Percentiles rank a stretch among this genome's conserved stretches.
Conservation (phyloP, 768 basidiomycete species). For the Piloderma croceum region DNA sequence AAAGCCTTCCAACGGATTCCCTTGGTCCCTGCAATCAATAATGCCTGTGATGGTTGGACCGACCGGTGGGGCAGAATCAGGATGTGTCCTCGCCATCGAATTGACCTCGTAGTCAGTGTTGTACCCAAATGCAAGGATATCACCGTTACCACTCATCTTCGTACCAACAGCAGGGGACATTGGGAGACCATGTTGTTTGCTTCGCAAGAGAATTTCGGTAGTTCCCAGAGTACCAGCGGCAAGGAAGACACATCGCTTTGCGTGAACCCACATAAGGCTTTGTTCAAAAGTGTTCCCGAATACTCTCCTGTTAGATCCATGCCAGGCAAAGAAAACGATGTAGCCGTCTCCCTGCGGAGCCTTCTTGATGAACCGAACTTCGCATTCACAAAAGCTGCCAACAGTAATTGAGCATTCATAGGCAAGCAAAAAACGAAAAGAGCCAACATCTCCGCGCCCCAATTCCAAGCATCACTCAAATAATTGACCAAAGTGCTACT, state of each 20-base stretch:
- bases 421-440: too few relatives aligned
- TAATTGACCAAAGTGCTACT: constrained; percentile 14
- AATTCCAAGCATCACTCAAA: constrained; percentile 17
- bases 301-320: constrained; percentile 8
- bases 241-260: constrained; percentile 11
- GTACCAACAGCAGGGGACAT: constrained; percentile 10
- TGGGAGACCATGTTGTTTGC: constrained; percentile 9
- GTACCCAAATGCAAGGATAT: constrained; percentile 16
- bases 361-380: constrained; percentile 14
- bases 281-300: constrained; percentile 14
- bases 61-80: constrained; percentile 5
- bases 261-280: constrained; percentile 15
- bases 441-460: constrained; percentile 21
- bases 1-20: constrained; percentile 15
- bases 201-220: constrained; percentile 15
- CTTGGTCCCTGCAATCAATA: constrained; percentile 12
- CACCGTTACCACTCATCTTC: constrained; percentile 15
- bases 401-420: too few relatives aligned
- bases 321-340: constrained; percentile 15
- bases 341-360: constrained; percentile 10
- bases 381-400: constrained; percentile 20
- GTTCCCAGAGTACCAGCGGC: constrained; percentile 16
- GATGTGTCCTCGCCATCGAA: constrained; percentile 9
- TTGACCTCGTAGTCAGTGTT: constrained; percentile 16
- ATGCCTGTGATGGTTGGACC: constrained; percentile 17